Percentiles rank a stretch among this genome's conserved stretches.
phyloP scores from a whole-genome alignment of 352 stramenopile species.

The Globisporangium yorkense region DNA sequence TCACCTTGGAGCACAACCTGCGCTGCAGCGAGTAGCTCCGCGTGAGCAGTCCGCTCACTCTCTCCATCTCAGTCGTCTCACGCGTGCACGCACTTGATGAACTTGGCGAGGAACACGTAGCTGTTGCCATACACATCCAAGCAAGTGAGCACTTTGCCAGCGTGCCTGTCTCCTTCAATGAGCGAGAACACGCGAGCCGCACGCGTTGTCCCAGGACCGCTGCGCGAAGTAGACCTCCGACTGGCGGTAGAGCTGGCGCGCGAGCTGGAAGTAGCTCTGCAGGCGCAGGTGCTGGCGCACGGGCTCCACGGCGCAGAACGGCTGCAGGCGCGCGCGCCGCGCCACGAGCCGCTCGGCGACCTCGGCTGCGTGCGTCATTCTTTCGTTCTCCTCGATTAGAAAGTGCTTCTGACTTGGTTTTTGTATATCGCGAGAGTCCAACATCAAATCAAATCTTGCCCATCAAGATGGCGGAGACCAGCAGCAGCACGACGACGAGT shows the following conservation, averaged over 20 bases:
- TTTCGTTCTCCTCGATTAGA: not conserved
- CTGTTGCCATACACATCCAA: conserved; percentile 14
- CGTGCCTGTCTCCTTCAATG: not conserved
- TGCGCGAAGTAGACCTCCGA: conserved; percentile 63
- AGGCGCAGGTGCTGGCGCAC: conserved; percentile 63
- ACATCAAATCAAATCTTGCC: not conserved
- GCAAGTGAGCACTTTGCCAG: not conserved
- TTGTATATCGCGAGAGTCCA: not conserved
- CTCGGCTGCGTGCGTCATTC: conserved; percentile 5
- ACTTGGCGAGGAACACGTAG: conserved; percentile 79
- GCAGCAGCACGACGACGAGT: conserved; percentile 16
- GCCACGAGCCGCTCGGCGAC: conserved; percentile 54
- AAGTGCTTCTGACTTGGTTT: not conserved
- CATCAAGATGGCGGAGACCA: conserved; percentile 12
- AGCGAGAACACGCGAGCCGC: not conserved
- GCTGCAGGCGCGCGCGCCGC: conserved; percentile 48
- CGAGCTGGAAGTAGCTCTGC: conserved; percentile 64
- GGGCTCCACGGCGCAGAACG: conserved; percentile 51
- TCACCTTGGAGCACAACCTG: conserved; percentile 71
- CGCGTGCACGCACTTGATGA: conserved; percentile 58
- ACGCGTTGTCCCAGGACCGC: conserved; percentile 68
- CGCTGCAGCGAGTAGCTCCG: not conserved
- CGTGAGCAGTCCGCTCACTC: not conserved
- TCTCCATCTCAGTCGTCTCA: not conserved
- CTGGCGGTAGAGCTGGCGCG: conserved; percentile 70